A percentile compares a stretch with the other conserved stretches of the same genome.
phyloP scores from a whole-genome alignment of 2,329 filamentous ascomycete species.

The Escovopsis sp. region DNA sequence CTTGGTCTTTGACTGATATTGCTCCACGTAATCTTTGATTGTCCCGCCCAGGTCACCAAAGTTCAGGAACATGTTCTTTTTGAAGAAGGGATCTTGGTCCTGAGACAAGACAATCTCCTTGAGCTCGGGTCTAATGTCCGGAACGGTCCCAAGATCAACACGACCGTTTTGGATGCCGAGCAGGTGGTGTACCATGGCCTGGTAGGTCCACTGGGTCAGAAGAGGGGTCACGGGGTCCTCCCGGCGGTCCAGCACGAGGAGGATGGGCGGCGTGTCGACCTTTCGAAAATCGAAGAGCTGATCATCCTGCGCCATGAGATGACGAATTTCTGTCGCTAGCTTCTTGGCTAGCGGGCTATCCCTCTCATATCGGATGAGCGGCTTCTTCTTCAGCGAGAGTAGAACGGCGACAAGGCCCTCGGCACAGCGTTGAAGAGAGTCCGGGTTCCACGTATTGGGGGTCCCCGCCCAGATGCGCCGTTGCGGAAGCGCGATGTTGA shows the following conservation, averaged over 20 bases:
- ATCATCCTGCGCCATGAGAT: constrained; percentile 88
- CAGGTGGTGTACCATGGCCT: constrained; percentile 98
- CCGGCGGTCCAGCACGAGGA: constrained; percentile 78
- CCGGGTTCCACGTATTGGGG: constrained; percentile 81
- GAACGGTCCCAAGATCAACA: constrained; percentile 72
- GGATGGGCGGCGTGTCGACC: constrained; percentile 84
- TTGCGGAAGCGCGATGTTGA: constrained; percentile 58
- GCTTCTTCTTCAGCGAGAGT: constrained; percentile 89
- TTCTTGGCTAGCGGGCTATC: constrained; percentile 86
- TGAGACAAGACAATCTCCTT: constrained; percentile 91
- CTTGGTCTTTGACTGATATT: constrained; percentile 96
- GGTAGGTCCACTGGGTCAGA: constrained; percentile 96
- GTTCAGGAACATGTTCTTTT: constrained; percentile 97
- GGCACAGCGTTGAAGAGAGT: constrained; percentile 71
- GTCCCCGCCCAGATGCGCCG: constrained; percentile 67
- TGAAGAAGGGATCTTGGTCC: constrained; percentile 97
- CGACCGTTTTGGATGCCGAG: constrained; percentile 91
- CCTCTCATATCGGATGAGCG: constrained; percentile 83
- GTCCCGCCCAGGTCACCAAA: constrained; percentile 92
- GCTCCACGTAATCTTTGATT: constrained; percentile 96
- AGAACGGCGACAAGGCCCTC: constrained; percentile 78
- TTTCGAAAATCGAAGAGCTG: constrained; percentile 93
- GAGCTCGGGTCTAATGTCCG: constrained; percentile 71
- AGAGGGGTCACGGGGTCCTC: constrained; percentile 92
- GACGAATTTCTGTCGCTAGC: constrained; percentile 79